Conservation (phyloP, 208 protist genomes). For the Trypanosoma boissoni region DNA sequence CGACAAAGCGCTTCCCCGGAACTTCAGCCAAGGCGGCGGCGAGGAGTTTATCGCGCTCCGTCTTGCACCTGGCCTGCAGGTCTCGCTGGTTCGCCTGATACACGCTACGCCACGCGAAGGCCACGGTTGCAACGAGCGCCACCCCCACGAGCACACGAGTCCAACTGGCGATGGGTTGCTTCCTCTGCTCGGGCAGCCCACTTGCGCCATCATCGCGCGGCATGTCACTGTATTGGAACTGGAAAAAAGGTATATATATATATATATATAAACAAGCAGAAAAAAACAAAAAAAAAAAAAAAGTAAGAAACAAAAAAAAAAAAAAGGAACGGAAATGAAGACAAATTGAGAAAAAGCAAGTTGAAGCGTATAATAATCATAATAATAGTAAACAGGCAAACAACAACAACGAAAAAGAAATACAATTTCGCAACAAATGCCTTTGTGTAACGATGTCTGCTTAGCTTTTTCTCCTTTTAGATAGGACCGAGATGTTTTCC, state of each 20-base stretch:
- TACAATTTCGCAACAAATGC: too few relatives aligned
- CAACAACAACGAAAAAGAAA: too few relatives aligned
- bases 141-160: slow-evolving; percentile 20
- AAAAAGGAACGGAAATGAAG: too few relatives aligned
- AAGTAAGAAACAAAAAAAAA: neutral
- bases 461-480: slow-evolving; percentile 20
- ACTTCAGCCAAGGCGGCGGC: slow-evolving; percentile 40
- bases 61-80: slow-evolving; percentile 28
- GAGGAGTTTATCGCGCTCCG: slow-evolving; percentile 33
- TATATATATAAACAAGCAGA: neutral
- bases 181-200: neutral
- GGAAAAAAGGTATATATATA: neutral
- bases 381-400: too few relatives aligned
- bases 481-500: slow-evolving; percentile 61
- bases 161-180: slow-evolving; percentile 1
- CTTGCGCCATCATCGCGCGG: neutral
- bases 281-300: slow-evolving; percentile 7
- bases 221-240: neutral
- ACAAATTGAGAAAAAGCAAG: too few relatives aligned
- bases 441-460: neutral
- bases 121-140: slow-evolving; percentile 27
- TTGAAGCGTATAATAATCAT: too few relatives aligned
- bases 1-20: slow-evolving; percentile 51
- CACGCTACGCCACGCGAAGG: slow-evolving; percentile 40
- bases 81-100: slow-evolving; percentile 65